Evolutionary conservation across 2,329 filamentous ascomycete genomes (phyloP), one percentile per base, ranked within the genome.

Genomic region (Thielaviopsis musarum): DNA sequence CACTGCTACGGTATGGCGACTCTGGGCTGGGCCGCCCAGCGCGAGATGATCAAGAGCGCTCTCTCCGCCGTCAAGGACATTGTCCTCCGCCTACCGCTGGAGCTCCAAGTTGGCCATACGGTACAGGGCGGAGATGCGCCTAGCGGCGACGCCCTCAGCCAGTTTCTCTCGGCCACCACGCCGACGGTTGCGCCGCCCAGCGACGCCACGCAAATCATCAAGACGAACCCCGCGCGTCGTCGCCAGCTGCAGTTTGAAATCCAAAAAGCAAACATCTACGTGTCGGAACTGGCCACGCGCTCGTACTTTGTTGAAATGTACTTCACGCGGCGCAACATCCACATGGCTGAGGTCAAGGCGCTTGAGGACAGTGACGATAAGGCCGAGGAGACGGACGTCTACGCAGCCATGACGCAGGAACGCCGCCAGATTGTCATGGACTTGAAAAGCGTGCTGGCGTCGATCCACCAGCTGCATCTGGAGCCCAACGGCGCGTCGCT

Each of bases 231-330:
- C 1, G 68, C 72, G 26, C 73, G 75, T 2, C 76, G 80, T 2
- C 75, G 80, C 1, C 74, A 77, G 59, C 69, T 90, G 4, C 88
- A 93, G 67, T 89, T 84, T 64, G 90, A 95, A 70, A 93, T 95
- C 30, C 89, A 95, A 69, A 95, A 94, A 68, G 87, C 88, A 6
- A 95, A 95, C 69, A 87, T 95, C 48, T 89, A 91, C 67, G 82
- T 84, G 1, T 91, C 85, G 5, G 85, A 90, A 66, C 75, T 95
- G 10, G 83, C 84, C 2, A 94, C 88, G 0, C 79, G 90, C 24
- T 91, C 87, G 0, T 91, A 89, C 68, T 82, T 91, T 60, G 88
- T 94, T 0, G 88, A 95, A 69, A 85, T 90, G 64, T 95, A 91
- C 71, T 88, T 88, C 69, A 83, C 83, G 65, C 75, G 93, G 1